These are phyloP conservation scores for Termitomyces sp. DNA, from an alignment of 768 basidiomycete species.

Conservation along the genomic window DNA sequence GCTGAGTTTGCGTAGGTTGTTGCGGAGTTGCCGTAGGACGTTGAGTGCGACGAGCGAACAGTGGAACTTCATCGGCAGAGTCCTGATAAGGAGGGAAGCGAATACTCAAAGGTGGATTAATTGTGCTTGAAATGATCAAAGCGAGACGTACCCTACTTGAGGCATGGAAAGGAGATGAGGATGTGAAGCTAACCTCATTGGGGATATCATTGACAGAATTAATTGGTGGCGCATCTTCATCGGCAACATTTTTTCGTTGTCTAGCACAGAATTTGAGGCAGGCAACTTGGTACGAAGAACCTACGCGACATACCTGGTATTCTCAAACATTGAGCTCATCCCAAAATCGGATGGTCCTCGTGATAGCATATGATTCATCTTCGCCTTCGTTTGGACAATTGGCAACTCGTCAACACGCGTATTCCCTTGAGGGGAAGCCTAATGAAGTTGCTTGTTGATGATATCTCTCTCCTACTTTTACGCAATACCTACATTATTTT, in stretches of 20 bases:
- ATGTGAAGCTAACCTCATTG: conserved; percentile 40
- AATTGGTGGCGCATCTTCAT: conserved; percentile 79
- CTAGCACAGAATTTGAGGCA: conserved; percentile 22
- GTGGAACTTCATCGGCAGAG: conserved; percentile 34
- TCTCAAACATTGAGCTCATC: conserved; percentile 83
- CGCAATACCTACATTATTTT: conserved; percentile 43
- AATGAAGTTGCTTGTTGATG: not conserved
- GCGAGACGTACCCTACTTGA: conserved; percentile 33
- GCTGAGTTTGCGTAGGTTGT: conserved; percentile 26
- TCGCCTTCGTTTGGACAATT: conserved; percentile 74
- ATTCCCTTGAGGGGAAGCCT: conserved; percentile 47
- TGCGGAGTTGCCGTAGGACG: conserved; percentile 22
- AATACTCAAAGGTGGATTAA: not conserved
- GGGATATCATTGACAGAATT: conserved; percentile 74
- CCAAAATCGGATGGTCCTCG: conserved; percentile 66
- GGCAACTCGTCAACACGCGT: conserved; percentile 72
- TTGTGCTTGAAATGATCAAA: conserved; percentile 1
- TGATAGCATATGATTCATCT: conserved; percentile 66
- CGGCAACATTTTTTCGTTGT: conserved; percentile 57
- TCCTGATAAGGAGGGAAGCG: conserved; percentile 21
- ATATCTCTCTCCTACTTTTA: not conserved
- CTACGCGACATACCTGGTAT: conserved; percentile 41
- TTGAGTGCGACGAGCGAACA: conserved; percentile 31
- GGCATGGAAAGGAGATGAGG: conserved; percentile 35
- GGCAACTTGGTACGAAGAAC: not conserved